Percentiles rank a stretch among this genome's conserved stretches.
Conservation (phyloP, 495 filamentous ascomycete genomes). For the Tuber calosporum region DNA sequence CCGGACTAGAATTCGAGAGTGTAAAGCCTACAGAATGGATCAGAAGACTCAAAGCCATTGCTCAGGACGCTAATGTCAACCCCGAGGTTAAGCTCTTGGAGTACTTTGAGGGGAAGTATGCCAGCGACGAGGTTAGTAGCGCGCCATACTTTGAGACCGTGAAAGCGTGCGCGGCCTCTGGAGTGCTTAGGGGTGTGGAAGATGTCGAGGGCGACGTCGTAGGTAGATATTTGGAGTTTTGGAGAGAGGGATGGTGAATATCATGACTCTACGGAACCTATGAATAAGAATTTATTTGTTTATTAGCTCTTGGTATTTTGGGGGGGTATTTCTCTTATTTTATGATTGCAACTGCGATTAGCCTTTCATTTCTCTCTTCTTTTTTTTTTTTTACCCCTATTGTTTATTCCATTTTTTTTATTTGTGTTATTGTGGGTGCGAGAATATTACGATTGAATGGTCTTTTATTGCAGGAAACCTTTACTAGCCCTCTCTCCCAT, state of each 20-base stretch:
- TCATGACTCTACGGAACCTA: neutral
- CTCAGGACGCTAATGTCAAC: slow-evolving; percentile 43
- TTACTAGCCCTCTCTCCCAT: too few species aligned
- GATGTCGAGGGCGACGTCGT: slow-evolving; percentile 17
- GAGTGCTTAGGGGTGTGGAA: slow-evolving; percentile 9
- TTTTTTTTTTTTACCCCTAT: too few species aligned
- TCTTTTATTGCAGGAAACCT: too few species aligned
- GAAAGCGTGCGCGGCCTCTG: slow-evolving; percentile 19
- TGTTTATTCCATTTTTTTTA: too few species aligned
- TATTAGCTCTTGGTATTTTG: neutral
- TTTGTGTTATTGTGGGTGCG: neutral
- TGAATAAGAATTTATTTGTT: neutral
- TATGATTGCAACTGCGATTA: neutral
- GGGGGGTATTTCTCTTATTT: too few species aligned
- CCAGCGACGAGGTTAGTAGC: slow-evolving; percentile 4
- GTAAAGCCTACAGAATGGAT: slow-evolving; percentile 49
- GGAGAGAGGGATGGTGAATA: slow-evolving; percentile 27
- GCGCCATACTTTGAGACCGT: slow-evolving; percentile 30
- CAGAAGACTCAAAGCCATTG: slow-evolving; percentile 42
- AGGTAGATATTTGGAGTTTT: slow-evolving; percentile 29
- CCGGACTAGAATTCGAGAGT: slow-evolving; percentile 45
- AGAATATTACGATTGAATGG: too few species aligned
- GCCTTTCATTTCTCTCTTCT: neutral
- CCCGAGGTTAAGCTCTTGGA: slow-evolving; percentile 49
- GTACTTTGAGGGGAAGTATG: slow-evolving; percentile 47